Evolutionary conservation across 2,329 filamentous ascomycete genomes (phyloP), one percentile per base, ranked within the genome.

Genomic region (Phaeoacremonium minimum): DNA sequence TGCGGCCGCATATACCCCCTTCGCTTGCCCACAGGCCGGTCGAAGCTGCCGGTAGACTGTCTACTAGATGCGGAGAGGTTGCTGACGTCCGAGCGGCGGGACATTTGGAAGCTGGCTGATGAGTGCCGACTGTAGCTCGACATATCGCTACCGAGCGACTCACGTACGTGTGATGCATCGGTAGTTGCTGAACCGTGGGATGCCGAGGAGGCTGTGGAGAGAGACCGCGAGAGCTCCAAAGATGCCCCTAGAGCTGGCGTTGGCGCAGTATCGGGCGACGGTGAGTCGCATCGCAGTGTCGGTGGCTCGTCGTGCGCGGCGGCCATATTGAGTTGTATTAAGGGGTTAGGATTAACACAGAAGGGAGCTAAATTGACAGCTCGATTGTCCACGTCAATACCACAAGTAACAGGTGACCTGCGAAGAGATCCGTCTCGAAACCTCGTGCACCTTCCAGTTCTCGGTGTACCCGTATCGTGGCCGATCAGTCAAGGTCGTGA

Each of bases 1-100:
- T 89, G 85, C 1, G 90, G 89, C 33, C 90, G 78, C 66, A 94
- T 86, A 64, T 91, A 96, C 30, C 90, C 90, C 44, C 89, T 77
- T 50, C 87, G 74, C 42, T 80, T 69, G 19, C 52, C 61, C 6
- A 55, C 38, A 15, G 58, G 56, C 28, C 42, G 44, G 36, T 63
- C 60, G 32, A 63, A 48, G 46, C 62, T 69, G 38, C 61, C 64
- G 8, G 66, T 71, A 2, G 75, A 75, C 28, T 69, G 62, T 32
- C 73, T 62, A 17, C 64, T 37, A 13, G 41, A 39, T n/a, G 50
- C 44, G 35, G 43, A 32, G 22, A 51, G 47, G 34, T 52, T 48
- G 42, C 58, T 63, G 35, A 63, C 50, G 28, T 73, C 69, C 26
- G 71, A 73, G 20, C 50, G 60, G 30, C 66, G 61, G 12, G 66